Evolutionary conservation across 1,284 basidiomycete species (phyloP), one percentile per base, ranked within the genome.

Genomic region (Rhizoctonia solani): DNA sequence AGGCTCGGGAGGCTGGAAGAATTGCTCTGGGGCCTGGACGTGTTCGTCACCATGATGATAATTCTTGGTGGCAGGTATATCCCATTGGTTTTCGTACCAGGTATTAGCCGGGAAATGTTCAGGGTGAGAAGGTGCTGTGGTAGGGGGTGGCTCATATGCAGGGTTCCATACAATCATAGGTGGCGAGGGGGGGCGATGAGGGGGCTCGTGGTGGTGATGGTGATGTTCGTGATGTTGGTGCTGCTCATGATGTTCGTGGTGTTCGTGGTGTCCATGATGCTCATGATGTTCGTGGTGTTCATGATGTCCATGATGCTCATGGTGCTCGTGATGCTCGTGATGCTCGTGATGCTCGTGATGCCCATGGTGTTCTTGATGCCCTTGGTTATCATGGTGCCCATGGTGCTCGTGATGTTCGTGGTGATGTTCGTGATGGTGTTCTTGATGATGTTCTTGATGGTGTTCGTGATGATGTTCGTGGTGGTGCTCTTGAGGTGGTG

Each of bases 11-110:
- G 87, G 85, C 54, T 83, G 77, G 76, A 92, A 90, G 73, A 89
- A 85, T 8, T 67, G 39, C 23, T 37, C 52, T 8, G 29, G 37
- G 47, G 56, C 29, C 23, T 50, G 58, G 8, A 14, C 32, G 37
- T 52, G 59, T 14, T 50, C 32, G 23, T 44, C 16, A 8, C 37
- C 42, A 37, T 44, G 47, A 13, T 49, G 42, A 30, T 21, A 34
- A 52, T 23, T 16, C 25, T 49, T 63, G 29, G 41, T 65, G 16
- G 77, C 79, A 50, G 82, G 75, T 58, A 83, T 77, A 72, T 91
- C 88, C 90, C 89, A 92, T 34, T 83, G 79, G 73, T 90, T 90
- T 30, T 87, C 91, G 75, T 90, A 90, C 0, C 23, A 54, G 1
- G 87, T 87, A 70, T 87, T 82, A 11, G 79, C 71, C 27, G 87